Evolutionary conservation across 257 asterid genomes (phyloP), one percentile per base, ranked within the genome.

Genomic region (Henckelia pumila): DNA sequence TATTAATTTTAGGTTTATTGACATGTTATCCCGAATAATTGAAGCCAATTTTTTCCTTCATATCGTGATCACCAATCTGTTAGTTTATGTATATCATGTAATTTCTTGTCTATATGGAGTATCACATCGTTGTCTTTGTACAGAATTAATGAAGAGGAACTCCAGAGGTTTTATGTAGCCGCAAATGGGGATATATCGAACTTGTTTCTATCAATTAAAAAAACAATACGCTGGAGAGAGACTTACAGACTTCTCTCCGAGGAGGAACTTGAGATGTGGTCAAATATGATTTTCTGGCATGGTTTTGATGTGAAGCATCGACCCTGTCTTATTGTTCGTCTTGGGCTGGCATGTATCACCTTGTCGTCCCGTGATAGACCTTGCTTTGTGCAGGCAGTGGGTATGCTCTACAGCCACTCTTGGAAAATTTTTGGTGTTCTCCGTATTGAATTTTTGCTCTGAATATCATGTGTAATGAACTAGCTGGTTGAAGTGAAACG

Each of bases 201-300:
- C 77, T 79, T 89, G 76, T 73, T 88, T 59, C 75, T 89, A 69
- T 82, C 93, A 69, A 73, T 94, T 68, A 88, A 85, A 82, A 90
- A 84, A 75, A 91, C 96, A 25, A 83, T 94, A 76, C 86, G 75
- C 57, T 94, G 99, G 99, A 91, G 97, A 75, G 91, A 87, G 80
- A 88, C 80, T 8, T 90, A 90, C 82, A 78, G 89, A 82, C 78
- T 91, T 84, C 91, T 94, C 59, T 78, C 95, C 5, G 83, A 16
- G 63, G 88, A 80, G 77, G 99, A 94, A 76, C 97, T 94, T 61
- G 95, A 86, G 67, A 76, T 74, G 79, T 94, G 99, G 99, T 82
- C 97, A 72, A 80, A 79, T 76, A 72, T 88, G 93, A 76, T 91
- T 47, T 94, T 90, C 76, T 94, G 99, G 99, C 99, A 94, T 80